Conservation (phyloP, 805 yeast species). For the Wickerhamomyces canadensis region DNA sequence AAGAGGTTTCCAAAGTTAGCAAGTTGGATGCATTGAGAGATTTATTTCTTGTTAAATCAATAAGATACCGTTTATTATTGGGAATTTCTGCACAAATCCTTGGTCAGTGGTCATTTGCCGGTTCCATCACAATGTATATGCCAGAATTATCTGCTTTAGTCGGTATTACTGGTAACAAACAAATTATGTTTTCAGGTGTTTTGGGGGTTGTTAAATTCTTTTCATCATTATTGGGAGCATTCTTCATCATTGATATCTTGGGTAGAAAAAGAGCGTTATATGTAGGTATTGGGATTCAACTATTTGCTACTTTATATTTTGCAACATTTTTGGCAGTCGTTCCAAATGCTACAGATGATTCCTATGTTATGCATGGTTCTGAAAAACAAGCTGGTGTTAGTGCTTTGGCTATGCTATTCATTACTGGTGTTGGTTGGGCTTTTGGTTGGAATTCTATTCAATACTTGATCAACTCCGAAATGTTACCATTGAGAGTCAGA, state of each 20-base stretch:
- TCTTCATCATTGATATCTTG: conserved; percentile 47
- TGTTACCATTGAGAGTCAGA: conserved; percentile 46
- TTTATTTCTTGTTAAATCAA: conserved; percentile 31
- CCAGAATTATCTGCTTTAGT: conserved; percentile 44
- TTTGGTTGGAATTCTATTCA: conserved; percentile 54
- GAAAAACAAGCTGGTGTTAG: conserved; percentile 35
- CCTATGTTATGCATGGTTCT: conserved; percentile 25
- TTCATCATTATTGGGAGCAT: conserved; percentile 44
- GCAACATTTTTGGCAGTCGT: conserved; percentile 41
- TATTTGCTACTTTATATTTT: conserved; percentile 37
- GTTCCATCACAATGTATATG: conserved; percentile 51
- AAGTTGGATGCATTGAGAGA: conserved; percentile 27
- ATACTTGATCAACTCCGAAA: conserved; percentile 49
- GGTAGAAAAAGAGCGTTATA: conserved; percentile 48
- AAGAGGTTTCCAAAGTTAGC: conserved; percentile 22
- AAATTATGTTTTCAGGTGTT: conserved; percentile 43
- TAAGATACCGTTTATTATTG: conserved; percentile 40
- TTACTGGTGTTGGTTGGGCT: conserved; percentile 54
- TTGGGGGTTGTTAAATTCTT: conserved; percentile 49
- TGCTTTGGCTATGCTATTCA: conserved; percentile 45
- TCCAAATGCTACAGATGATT: conserved; percentile 35
- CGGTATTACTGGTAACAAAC: conserved; percentile 38
- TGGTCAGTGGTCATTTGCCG: conserved; percentile 58
- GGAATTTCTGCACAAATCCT: conserved; percentile 40
- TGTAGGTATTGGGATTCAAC: conserved; percentile 42